phyloP scores from a whole-genome alignment of 2,329 filamentous ascomycete genomes.

The Clarireedia monteithiana region DNA sequence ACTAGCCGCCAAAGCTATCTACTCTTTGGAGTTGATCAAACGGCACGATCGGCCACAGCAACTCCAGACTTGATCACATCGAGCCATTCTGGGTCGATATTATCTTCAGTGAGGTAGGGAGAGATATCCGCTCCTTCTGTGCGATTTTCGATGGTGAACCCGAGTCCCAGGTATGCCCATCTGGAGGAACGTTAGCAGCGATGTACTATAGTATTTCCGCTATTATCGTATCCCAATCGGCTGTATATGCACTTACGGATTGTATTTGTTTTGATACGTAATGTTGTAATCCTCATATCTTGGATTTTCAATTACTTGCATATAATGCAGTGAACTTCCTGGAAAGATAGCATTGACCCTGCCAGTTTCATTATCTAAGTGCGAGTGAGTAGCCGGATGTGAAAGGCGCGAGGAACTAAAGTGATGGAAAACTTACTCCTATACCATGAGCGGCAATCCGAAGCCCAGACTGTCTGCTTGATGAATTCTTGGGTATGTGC shows the following conservation, averaged over 20 bases:
- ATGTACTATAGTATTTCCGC: too few relatives aligned
- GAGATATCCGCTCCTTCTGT: constrained; percentile 1
- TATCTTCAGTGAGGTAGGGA: constrained; percentile 2
- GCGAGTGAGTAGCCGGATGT: not conserved
- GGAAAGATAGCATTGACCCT: constrained; percentile 42
- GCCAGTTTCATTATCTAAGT: constrained; percentile 36
- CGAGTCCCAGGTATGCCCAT: constrained; percentile 7
- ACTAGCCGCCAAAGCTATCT: too few relatives aligned
- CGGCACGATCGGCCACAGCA: not conserved
- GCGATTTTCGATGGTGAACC: not conserved
- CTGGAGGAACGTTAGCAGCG: not conserved
- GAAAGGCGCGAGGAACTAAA: not conserved
- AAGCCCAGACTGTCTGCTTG: constrained; percentile 44
- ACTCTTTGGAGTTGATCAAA: not conserved
- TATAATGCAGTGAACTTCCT: constrained; percentile 42
- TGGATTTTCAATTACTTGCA: constrained; percentile 33
- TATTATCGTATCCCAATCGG: not conserved
- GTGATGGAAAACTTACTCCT: constrained; percentile 13
- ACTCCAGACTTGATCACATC: not conserved
- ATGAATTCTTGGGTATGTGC: constrained; percentile 43
- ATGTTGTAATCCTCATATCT: constrained; percentile 40
- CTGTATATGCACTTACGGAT: not conserved
- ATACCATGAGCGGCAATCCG: constrained; percentile 28
- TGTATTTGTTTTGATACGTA: constrained; percentile 28
- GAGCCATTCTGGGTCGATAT: constrained; percentile 2